phyloP scores from a whole-genome alignment of 2,329 filamentous ascomycete species.

The Aureobasidium lini region DNA sequence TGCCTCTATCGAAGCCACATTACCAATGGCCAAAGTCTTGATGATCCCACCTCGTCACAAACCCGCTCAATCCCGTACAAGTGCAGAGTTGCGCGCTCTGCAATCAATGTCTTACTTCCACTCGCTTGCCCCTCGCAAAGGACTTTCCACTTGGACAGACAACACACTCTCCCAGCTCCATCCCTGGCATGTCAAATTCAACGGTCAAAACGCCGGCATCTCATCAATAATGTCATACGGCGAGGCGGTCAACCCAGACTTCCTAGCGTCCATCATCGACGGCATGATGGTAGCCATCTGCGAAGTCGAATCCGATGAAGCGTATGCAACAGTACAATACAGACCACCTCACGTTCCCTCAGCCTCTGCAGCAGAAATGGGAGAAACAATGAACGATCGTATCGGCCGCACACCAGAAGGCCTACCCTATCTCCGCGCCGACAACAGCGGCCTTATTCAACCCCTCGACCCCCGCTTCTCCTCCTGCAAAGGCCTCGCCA shows the following conservation, averaged over 20 bases:
- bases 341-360: background rate
- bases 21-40: conserved; percentile 36
- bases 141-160: conserved; percentile 40
- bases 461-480: conserved; percentile 54
- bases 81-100: conserved; percentile 62
- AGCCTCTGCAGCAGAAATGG: background rate
- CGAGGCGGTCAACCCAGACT: conserved; percentile 51
- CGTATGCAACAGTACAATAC: conserved; percentile 3
- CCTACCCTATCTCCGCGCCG: conserved; percentile 56
- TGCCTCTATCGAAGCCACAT: conserved; percentile 44
- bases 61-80: conserved; percentile 51
- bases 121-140: conserved; percentile 19
- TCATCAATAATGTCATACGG: conserved; percentile 62
- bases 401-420: conserved; percentile 42
- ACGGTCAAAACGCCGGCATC: conserved; percentile 45
- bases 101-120: conserved; percentile 79
- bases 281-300: conserved; percentile 64
- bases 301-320: conserved; percentile 44
- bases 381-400: conserved; percentile 18
- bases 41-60: conserved; percentile 53
- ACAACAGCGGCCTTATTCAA: conserved; percentile 38
- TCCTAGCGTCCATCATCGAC: conserved; percentile 59
- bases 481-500: conserved; percentile 54
- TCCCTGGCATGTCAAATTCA: conserved; percentile 59
- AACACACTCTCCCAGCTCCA: conserved; percentile 48